A percentile compares a stretch with the other conserved stretches of the same genome.
phyloP scores from a whole-genome alignment of 495 filamentous ascomycete species.

The Endocarpon pusillum region DNA sequence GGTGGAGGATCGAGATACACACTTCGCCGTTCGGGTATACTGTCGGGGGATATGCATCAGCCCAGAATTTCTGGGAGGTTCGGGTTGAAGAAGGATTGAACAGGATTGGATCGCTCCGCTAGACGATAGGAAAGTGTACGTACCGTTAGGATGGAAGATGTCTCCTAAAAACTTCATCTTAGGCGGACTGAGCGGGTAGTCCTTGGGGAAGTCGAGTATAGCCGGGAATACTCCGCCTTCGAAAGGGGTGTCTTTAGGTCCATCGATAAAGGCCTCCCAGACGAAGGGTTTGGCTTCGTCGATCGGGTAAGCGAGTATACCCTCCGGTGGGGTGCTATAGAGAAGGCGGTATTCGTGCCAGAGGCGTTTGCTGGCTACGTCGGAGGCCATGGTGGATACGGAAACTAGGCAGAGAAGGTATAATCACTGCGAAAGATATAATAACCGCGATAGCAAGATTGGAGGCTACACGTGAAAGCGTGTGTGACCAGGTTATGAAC shows the following conservation, averaged over 20 bases:
- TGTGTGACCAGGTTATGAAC: not conserved
- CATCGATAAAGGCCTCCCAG: slow-evolving; percentile 95
- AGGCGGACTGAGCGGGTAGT: slow-evolving; percentile 86
- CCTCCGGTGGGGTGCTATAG: slow-evolving; percentile 69
- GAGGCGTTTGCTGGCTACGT: slow-evolving; percentile 75
- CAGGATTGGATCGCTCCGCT: no score
- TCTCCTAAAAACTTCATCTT: slow-evolving; percentile 87
- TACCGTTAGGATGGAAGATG: slow-evolving; percentile 95
- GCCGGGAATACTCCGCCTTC: slow-evolving; percentile 90
- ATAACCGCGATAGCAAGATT: no score
- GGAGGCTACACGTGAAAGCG: not conserved
- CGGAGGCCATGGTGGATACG: slow-evolving; percentile 22
- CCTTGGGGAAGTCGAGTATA: slow-evolving; percentile 84
- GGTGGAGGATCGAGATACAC: slow-evolving; percentile 95
- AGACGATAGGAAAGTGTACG: slow-evolving; percentile 9
- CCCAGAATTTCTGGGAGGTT: no score
- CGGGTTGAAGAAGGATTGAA: no score
- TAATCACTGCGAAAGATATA: no score
- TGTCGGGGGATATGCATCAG: slow-evolving; percentile 24
- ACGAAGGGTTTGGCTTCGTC: slow-evolving; percentile 88
- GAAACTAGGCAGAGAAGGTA: no score
- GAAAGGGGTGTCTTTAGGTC: slow-evolving; percentile 88
- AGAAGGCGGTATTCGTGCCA: slow-evolving; percentile 92
- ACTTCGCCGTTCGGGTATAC: slow-evolving; percentile 85
- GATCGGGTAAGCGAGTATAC: slow-evolving; percentile 87